Conservation (phyloP, 192 early-diverging fungal species). For the Backusella luteola region DNA sequence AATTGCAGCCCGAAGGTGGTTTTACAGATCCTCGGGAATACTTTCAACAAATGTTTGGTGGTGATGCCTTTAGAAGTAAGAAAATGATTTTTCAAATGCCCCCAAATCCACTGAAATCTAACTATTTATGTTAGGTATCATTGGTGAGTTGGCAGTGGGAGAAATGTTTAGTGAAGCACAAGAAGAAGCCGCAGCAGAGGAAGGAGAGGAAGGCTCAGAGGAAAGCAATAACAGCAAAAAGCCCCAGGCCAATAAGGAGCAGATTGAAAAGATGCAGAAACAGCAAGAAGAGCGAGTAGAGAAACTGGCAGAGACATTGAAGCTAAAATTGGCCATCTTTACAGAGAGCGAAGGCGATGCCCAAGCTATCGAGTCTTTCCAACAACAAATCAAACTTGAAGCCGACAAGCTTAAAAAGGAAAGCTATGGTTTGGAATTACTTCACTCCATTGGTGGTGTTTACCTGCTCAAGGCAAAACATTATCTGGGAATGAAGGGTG, state of each 20-base stretch:
- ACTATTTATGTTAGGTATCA: conserved; percentile 49
- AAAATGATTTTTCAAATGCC: not conserved
- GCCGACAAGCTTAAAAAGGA: conserved; percentile 77
- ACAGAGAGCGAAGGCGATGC: conserved; percentile 45
- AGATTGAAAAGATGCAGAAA: conserved; percentile 48
- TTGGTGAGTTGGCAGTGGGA: conserved; percentile 87
- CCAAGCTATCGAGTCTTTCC: conserved; percentile 41
- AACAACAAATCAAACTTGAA: conserved; percentile 62
- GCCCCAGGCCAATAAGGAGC: conserved; percentile 45
- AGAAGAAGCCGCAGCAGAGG: conserved; percentile 26
- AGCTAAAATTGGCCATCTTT: conserved; percentile 58
- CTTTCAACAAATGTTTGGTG: conserved; percentile 88
- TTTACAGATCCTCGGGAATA: conserved; percentile 75
- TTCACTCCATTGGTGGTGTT: conserved; percentile 80
- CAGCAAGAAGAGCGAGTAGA: conserved; percentile 60
- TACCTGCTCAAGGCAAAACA: conserved; percentile 79
- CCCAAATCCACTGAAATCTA: not conserved
- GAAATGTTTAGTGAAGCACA: conserved; percentile 30
- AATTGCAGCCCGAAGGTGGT: conserved; percentile 43
- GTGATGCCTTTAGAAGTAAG: conserved; percentile 63
- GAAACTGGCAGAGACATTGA: conserved; percentile 59
- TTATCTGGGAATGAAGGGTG: conserved; percentile 50
- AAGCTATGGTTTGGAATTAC: conserved; percentile 80
- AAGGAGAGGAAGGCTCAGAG: conserved; percentile 41
- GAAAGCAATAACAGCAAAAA: conserved; percentile 39